phyloP scores from a whole-genome alignment of 116 monocot species.

The Iris pallida region DNA sequence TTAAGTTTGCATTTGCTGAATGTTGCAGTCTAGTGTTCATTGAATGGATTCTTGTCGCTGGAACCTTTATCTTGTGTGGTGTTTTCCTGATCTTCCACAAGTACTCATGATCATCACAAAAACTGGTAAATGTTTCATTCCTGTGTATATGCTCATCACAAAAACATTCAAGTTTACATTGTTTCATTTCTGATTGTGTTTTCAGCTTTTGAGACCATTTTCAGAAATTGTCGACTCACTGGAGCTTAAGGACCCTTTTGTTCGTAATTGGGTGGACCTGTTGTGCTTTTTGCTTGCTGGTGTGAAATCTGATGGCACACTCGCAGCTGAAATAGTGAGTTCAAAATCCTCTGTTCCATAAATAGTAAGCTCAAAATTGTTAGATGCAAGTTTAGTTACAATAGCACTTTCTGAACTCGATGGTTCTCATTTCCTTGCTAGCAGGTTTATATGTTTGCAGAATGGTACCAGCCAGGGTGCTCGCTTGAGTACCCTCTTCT shows the following conservation, averaged over 20 bases:
- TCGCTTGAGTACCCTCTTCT: conserved; percentile 75
- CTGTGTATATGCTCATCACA: too few relatives aligned
- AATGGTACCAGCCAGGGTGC: conserved; percentile 96
- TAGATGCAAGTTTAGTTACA: too few relatives aligned
- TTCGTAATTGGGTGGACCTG: conserved; percentile 88
- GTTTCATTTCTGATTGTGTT: too few relatives aligned
- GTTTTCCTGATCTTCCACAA: conserved; percentile 37
- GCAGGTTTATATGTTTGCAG: conserved; percentile 98
- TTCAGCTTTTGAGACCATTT: conserved; percentile 88
- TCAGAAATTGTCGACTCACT: conserved; percentile 83
- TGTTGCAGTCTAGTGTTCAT: conserved; percentile 55
- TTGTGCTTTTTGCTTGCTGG: conserved; percentile 87
- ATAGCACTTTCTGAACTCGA: too few relatives aligned
- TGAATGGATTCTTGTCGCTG: conserved; percentile 76
- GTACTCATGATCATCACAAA: conserved; percentile 11
- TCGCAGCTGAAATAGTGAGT: conserved; percentile 81
- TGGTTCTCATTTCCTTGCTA: conserved; percentile 12
- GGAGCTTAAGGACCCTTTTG: conserved; percentile 67
- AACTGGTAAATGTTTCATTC: too few relatives aligned
- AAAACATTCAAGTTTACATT: too few relatives aligned
- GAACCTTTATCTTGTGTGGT: conserved; percentile 70
- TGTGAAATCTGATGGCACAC: conserved; percentile 71
- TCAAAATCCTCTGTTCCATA: not conserved
- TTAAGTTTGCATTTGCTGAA: not conserved
- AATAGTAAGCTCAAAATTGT: too few relatives aligned